Evolutionary conservation across 2,329 filamentous ascomycete genomes (phyloP), one percentile per base, ranked within the genome.

Genomic region (Microcyclospora pomicola): DNA sequence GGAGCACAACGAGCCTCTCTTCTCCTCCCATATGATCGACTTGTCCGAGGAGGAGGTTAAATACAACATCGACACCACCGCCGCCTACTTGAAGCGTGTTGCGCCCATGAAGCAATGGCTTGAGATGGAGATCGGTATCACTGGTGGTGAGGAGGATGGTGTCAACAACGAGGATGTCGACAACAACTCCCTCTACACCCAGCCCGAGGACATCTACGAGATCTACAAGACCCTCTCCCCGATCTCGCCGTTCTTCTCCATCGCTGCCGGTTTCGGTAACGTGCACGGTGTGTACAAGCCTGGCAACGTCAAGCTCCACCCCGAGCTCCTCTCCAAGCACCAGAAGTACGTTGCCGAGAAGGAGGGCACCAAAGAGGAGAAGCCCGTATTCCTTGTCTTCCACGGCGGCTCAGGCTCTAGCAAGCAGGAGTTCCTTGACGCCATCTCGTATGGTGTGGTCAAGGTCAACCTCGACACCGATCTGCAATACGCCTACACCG

Each of bases 391-490:
- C 78, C 85, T 98, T 58, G 91, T 98, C 64, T 98, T 98, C 82
- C 91, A 98, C 75, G 91, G 91, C 58, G 91, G 91, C 56, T 93
- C 84, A 48, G 91, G 91, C 52, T 92, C 83, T 49, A 73, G 74
- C 62, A 92, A 94, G 72, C 66, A 84, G 53, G 91, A 98, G 70
- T 98, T 82, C 75, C 72, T 71, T 47, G 77, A 85, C 54, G 88
- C 87, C 59, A 95, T 95, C 65, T 68, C 70, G 60, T 82, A 88
- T 66, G 91, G 91, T 72, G 88, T 98, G 53, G 81, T 95, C 71
- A 98, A 98, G 80, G 91, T 98, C 68, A 98, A 98, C 73, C 73
- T 98, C 56, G 91, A 98, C 68, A 98, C 91, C 36, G 91, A 98
- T 61, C 75, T 96, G 67, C 88, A 96, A 73, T 93, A 78, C 65